These are phyloP conservation scores for Helicocarpus griseus DNA, from an alignment of 2,329 filamentous ascomycete species.

Conservation along the genomic window DNA sequence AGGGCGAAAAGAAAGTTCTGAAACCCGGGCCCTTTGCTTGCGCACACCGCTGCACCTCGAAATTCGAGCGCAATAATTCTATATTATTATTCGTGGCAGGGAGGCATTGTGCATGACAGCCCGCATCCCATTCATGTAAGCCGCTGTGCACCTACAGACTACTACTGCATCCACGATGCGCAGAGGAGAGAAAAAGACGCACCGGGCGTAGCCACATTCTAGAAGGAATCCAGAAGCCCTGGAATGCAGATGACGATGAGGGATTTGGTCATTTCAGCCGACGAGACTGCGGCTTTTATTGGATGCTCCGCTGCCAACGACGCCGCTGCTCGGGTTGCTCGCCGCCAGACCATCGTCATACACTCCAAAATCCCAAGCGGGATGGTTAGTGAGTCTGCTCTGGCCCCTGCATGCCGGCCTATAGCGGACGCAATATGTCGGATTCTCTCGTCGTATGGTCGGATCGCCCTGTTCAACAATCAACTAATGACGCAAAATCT, in stretches of 20 bases:
- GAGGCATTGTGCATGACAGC: neutral
- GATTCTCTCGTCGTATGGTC: neutral
- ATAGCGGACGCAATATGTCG: neutral
- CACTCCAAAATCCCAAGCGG: neutral
- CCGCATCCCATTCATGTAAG: slow-evolving; percentile 2
- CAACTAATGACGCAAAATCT: slow-evolving; percentile 1
- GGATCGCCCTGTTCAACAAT: neutral
- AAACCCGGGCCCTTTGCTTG: neutral
- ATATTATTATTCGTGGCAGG: neutral
- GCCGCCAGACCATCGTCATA: neutral
- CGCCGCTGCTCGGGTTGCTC: neutral
- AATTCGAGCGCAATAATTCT: neutral
- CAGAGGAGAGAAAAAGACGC: neutral
- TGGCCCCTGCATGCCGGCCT: neutral
- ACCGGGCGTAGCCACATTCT: neutral
- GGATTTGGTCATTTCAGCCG: slow-evolving; percentile 1
- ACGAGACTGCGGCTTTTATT: neutral
- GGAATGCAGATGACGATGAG: neutral
- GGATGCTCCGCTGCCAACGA: neutral
- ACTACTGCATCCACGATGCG: neutral
- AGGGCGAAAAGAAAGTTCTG: neutral
- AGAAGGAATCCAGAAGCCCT: slow-evolving; percentile 5
- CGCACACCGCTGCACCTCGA: neutral
- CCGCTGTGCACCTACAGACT: neutral
- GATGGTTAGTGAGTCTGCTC: neutral